phyloP scores from a whole-genome alignment of 163 green algal genomes.

The Scenedesmus sp. region DNA sequence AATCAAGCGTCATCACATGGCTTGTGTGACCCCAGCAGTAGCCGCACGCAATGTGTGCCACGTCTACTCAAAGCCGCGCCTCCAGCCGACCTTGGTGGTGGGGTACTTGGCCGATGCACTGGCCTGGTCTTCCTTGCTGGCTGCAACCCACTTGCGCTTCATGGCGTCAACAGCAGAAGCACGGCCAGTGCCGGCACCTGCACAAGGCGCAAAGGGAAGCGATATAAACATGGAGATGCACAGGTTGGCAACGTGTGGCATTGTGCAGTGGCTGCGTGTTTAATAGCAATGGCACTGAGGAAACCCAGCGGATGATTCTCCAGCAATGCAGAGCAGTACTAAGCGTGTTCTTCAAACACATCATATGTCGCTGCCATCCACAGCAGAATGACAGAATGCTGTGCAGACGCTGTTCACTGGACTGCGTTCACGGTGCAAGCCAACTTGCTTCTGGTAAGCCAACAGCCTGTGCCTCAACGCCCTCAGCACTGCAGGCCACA shows the following conservation, averaged over 20 bases:
- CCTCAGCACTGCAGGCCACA: neutral
- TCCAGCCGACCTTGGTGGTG: constrained; percentile 22
- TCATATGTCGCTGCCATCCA: no score
- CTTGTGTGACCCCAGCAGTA: no score
- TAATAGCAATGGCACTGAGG: no score
- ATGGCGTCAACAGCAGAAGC: neutral
- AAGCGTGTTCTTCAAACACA: no score
- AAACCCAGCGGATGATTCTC: no score
- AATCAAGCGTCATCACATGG: no score
- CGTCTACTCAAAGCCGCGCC: neutral
- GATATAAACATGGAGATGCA: no score
- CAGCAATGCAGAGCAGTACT: neutral
- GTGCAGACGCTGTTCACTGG: neutral
- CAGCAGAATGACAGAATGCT: no score
- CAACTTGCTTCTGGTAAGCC: neutral
- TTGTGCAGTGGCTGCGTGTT: no score
- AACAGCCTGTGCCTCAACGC: neutral
- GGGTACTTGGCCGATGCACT: constrained; percentile 24
- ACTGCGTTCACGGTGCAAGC: neutral
- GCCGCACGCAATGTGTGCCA: no score
- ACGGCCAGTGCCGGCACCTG: constrained; percentile 18
- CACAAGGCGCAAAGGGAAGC: neutral
- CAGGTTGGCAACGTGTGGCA: no score
- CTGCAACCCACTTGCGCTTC: constrained; percentile 11
- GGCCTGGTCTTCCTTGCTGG: constrained; percentile 30